These are phyloP conservation scores for Schwanniomyces pseudopolymorphus DNA, from an alignment of 805 yeast species.

Conservation along the genomic window DNA sequence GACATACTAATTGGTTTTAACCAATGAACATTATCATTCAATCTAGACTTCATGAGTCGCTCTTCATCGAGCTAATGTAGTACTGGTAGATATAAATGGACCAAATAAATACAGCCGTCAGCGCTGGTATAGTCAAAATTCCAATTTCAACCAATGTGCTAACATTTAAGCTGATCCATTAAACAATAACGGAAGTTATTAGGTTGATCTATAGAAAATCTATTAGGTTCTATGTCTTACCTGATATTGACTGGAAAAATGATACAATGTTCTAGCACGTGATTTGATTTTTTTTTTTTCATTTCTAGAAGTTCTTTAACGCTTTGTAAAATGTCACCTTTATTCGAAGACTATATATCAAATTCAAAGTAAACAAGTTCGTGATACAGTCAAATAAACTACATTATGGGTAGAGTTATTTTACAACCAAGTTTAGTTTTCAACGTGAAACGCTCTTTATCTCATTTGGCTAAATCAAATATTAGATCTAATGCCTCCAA, in stretches of 20 bases:
- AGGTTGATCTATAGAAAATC: background rate
- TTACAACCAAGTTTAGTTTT: conserved; percentile 3
- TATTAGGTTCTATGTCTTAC: background rate
- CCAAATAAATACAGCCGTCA: no score
- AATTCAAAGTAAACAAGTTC: background rate
- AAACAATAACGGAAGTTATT: background rate
- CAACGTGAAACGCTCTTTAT: conserved; percentile 5
- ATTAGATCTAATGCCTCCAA: background rate
- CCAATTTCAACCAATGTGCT: no score
- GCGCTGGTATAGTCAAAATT: no score
- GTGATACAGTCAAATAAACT: background rate
- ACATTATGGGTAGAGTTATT: background rate
- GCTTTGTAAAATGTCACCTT: background rate
- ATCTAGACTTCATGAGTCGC: no score
- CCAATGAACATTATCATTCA: no score
- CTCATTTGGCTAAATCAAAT: conserved; percentile 1
- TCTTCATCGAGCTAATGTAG: no score
- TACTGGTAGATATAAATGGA: no score
- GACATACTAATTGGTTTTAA: no score
- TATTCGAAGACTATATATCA: background rate
- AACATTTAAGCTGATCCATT: no score
- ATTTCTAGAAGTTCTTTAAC: background rate
- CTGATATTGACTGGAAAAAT: background rate
- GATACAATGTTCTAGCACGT: background rate
- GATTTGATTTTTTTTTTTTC: background rate